Evolutionary conservation across 2,329 filamentous ascomycete species (phyloP), one percentile per base, ranked within the genome.

Genomic region (Trichoderma sp.): DNA sequence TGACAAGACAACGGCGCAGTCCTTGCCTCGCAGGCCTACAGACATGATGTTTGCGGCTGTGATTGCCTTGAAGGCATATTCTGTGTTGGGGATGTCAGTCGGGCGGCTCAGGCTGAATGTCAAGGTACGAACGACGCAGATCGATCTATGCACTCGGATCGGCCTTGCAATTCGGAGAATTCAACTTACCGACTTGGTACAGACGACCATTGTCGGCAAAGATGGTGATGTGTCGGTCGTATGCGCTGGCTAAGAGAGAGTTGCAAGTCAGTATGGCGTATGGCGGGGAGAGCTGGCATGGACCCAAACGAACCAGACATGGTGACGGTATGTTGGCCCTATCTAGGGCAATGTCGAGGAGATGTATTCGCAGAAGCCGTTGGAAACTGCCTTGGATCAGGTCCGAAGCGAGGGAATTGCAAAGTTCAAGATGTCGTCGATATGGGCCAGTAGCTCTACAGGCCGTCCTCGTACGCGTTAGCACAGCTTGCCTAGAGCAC

Each of bases 21-120:
- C 90, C 88, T 99, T 99, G 83, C 96, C 96, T 81, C 94, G 90
- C 77, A 99, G 90, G 78, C 96, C 96, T 82, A 99, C 90, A 73
- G 96, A 96, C 88, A 97, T 99, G 86, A 99, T 98, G 84, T 98
- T 98, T 77, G 96, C 96, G 73, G 96, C 95, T 77, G 96, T 99
- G 85, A 99, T 99, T 72, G 96, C 96, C 87, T 99, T 99, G 91
- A 99, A 99, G 78, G 96, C 96, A 95, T 99, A 99, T 88, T 99
- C 96, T 98, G 81, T 23, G 77, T 67, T 50, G 70, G 23, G 34
- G 55, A 70, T 58, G 75, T 80, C 74, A 80, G 78, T 72, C 50
- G 55, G 57, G 71, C 9, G 65, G 28, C 39, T 28, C 39, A n/a
- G 28, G 67, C 55, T 61, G 28, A 20, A 26, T 50, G 20, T 28